A percentile compares a stretch with the other conserved stretches of the same genome.
Evolutionary conservation across 1,284 basidiomycete species (phyloP).

Genomic region (Ustilago lituana): DNA sequence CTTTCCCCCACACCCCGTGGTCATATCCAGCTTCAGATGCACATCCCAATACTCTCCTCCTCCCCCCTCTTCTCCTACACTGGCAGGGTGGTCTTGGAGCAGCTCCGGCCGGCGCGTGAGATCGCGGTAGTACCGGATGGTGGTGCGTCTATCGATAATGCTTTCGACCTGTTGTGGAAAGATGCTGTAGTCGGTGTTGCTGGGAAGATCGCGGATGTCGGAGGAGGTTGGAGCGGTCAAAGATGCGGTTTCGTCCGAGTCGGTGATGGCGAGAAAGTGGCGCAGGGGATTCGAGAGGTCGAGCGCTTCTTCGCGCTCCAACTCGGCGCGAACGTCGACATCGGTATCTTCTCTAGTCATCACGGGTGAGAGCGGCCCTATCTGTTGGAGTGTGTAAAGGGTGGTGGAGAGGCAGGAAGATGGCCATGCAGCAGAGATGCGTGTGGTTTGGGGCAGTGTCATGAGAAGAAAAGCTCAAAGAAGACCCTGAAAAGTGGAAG

Average conservation of each 20-base stretch:
- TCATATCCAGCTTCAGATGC: conserved; percentile 76
- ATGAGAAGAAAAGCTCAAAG: background rate
- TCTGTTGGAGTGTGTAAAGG: background rate
- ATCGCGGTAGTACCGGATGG: conserved; percentile 51
- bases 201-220: conserved; percentile 16
- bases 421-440: background rate
- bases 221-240: too few relatives aligned
- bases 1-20: conserved; percentile 87
- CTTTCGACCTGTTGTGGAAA: conserved; percentile 74
- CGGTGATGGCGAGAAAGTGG: conserved; percentile 71
- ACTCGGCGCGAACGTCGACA: conserved; percentile 10
- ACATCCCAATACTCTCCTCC: conserved; percentile 55
- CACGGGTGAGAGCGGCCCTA: too few relatives aligned
- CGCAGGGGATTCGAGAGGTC: conserved; percentile 75
- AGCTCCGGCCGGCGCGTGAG: conserved; percentile 18
- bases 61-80: background rate
- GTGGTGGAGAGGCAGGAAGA: background rate
- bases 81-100: background rate
- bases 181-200: conserved; percentile 25
- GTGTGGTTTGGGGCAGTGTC: background rate
- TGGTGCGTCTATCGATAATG: conserved; percentile 61
- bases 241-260: too few relatives aligned
- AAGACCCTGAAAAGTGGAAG: conserved; percentile 6
- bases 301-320: conserved; percentile 69
- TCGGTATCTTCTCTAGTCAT: background rate